Conservation (phyloP, 2,329 filamentous ascomycete species). For the Passalora sequoiae region DNA sequence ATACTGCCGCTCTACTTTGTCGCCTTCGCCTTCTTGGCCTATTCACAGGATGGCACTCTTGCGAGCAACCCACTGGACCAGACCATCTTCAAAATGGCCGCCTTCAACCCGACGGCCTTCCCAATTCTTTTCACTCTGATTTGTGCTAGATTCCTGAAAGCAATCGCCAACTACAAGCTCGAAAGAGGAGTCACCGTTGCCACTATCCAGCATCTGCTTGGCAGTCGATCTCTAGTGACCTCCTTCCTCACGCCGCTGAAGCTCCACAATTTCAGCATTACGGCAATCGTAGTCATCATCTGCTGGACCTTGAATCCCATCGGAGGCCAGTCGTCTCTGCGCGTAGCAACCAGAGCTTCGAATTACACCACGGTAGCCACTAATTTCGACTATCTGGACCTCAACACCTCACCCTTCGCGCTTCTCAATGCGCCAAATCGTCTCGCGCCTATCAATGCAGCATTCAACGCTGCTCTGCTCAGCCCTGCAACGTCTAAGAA, state of each 20-base stretch:
- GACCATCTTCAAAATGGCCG: constrained; percentile 12
- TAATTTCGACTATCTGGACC: constrained; percentile 8
- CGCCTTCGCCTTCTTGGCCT: constrained; percentile 9
- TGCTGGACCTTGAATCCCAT: constrained; percentile 11
- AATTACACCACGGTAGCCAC: constrained; percentile 8
- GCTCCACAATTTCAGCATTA: constrained; percentile 3
- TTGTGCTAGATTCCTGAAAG: constrained; percentile 14
- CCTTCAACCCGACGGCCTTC: constrained; percentile 15
- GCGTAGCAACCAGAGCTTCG: constrained; percentile 3
- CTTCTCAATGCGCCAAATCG: not conserved
- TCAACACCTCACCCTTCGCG: constrained; percentile 9
- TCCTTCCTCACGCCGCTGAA: constrained; percentile 10
- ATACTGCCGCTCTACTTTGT: constrained; percentile 15
- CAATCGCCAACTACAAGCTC: constrained; percentile 11
- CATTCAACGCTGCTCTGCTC: constrained; percentile 10
- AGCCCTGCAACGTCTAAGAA: constrained; percentile 14
- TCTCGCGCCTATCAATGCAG: constrained; percentile 9
- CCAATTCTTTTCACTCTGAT: constrained; percentile 15
- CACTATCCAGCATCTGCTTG: constrained; percentile 12
- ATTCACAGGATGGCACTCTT: constrained; percentile 10
- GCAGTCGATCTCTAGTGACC: constrained; percentile 13
- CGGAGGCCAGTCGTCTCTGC: constrained; percentile 11
- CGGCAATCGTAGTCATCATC: not conserved
- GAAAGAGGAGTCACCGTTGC: constrained; percentile 15
- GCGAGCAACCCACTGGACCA: constrained; percentile 7